These are phyloP conservation scores for Aspergillus affinis DNA, from an alignment of 495 filamentous ascomycete species.

Conservation along the genomic window DNA sequence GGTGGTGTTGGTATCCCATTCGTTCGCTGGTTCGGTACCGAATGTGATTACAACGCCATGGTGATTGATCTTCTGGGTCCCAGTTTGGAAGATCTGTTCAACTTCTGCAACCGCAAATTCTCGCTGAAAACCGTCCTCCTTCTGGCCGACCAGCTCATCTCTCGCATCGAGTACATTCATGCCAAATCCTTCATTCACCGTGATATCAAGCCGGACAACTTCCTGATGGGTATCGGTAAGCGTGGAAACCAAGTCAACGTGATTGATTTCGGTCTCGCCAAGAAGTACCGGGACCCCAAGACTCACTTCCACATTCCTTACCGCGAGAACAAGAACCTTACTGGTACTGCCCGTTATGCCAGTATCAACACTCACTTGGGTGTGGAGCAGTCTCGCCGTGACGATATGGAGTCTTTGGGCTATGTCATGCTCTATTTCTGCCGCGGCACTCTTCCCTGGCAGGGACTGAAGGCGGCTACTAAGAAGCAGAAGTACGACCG, in stretches of 20 bases:
- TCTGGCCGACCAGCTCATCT: conserved; percentile 97
- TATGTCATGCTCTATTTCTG: conserved; percentile 99
- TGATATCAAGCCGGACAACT: conserved; percentile 99
- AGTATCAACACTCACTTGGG: conserved; percentile 99
- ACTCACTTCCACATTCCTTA: conserved; percentile 99
- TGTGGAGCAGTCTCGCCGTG: conserved; percentile 98
- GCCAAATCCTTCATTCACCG: conserved; percentile 99
- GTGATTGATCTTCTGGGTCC: conserved; percentile 97
- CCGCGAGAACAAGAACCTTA: conserved; percentile 99
- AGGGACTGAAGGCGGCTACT: conserved; percentile 98
- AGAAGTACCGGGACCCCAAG: conserved; percentile 99
- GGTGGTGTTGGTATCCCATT: conserved; percentile 99
- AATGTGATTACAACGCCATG: conserved; percentile 99
- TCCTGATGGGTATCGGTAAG: conserved; percentile 99
- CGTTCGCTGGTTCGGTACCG: conserved; percentile 99
- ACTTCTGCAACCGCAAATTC: conserved; percentile 99
- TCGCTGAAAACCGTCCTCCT: conserved; percentile 99
- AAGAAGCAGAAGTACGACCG: conserved; percentile 99
- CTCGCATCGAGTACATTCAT: conserved; percentile 99
- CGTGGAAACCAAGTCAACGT: conserved; percentile 99
- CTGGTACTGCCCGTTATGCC: conserved; percentile 97
- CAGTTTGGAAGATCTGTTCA: conserved; percentile 99
- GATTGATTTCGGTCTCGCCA: conserved; percentile 98
- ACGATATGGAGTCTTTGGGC: conserved; percentile 99
- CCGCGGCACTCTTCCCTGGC: conserved; percentile 98